Evolutionary conservation across 2,329 filamentous ascomycete genomes (phyloP), one percentile per base, ranked within the genome.

Genomic region (Alternaria gaisen): DNA sequence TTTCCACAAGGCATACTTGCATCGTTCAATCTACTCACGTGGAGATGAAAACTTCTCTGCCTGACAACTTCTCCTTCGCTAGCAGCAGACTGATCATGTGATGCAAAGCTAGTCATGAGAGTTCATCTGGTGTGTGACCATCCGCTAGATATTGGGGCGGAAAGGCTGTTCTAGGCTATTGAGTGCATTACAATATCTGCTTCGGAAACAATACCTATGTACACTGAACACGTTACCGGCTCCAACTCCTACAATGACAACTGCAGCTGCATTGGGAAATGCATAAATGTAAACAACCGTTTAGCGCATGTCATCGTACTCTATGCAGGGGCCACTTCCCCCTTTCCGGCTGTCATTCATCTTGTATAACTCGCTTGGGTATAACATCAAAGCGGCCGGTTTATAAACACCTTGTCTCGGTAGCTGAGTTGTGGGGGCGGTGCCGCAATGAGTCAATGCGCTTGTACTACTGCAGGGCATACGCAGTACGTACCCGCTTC

Each of bases 1-100:
- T 51, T 38, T 52, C 41, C 42, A 41, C 58, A 36, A 66, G 60
- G 60, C 63, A 36, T 60, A 54, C 18, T 55, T 20, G 14, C 18
- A 16, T 55, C 4, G 34, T 50, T 66, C 38, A 8, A 34, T 24
- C 43, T 32, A 24, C 28, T 47, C 24, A 28, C 36, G 32, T 12
- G n/a, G 38, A 16, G 28, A 20, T 41, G 28, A 40, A 32, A 22
- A 16, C 7, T 12, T 22, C 26, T 24, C 48, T 24, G 28, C 18
- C 6, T 16, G 11, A 20, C 7, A 28, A 38, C 32, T 34, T 24
- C 2, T 16, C 20, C 14, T 34, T 34, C 22, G 18, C 46, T 11
- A 22, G 34, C 18, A 48, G 18, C 30, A 22, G 20, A 22, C 18
- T 36, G 18, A 48, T 34, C 30, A 34, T 6, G 46, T 36, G 18